phyloP scores from a whole-genome alignment of 2,329 filamentous ascomycete species.

The Curvularia verruculosa region DNA sequence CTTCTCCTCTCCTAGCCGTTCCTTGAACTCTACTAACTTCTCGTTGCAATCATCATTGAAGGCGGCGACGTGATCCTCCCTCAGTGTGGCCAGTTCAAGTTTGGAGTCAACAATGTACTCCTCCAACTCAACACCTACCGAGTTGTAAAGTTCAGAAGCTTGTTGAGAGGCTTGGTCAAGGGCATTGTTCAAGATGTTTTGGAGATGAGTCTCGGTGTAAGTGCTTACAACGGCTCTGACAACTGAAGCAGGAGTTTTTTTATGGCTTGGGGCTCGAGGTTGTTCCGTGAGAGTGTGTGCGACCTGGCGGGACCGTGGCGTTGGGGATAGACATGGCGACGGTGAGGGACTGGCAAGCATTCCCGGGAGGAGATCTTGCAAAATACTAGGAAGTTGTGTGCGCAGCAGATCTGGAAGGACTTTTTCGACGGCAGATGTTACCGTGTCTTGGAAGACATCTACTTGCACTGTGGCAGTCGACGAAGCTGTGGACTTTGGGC shows the following conservation, averaged over 20 bases:
- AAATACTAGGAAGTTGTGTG: conserved; percentile 2
- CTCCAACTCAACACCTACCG: conserved; percentile 2
- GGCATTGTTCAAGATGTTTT: not conserved
- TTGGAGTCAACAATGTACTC: conserved; percentile 1
- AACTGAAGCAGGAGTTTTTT: not conserved
- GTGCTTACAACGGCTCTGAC: conserved; percentile 1
- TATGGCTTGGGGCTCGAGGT: not conserved
- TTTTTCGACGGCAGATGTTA: conserved; percentile 7
- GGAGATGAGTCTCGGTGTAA: not conserved
- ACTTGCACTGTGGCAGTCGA: conserved; percentile 9
- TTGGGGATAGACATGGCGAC: conserved; percentile 2
- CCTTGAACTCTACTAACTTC: conserved; percentile 6
- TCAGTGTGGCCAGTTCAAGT: conserved; percentile 2
- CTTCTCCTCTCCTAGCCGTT: conserved; percentile 3
- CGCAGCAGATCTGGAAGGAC: conserved; percentile 5
- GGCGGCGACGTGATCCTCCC: conserved; percentile 6
- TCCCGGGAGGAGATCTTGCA: conserved; percentile 4
- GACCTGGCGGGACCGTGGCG: not conserved
- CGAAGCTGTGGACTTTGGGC: conserved; percentile 2
- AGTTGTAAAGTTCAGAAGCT: conserved; percentile 2
- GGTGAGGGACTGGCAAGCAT: conserved; percentile 5
- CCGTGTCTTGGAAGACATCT: conserved; percentile 7
- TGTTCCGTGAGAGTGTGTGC: not conserved
- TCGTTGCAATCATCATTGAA: conserved; percentile 8
- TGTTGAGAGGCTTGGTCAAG: conserved; percentile 4